Evolutionary conservation across 257 asterid genomes (phyloP).

Genomic region (Solanum stenotomum): DNA sequence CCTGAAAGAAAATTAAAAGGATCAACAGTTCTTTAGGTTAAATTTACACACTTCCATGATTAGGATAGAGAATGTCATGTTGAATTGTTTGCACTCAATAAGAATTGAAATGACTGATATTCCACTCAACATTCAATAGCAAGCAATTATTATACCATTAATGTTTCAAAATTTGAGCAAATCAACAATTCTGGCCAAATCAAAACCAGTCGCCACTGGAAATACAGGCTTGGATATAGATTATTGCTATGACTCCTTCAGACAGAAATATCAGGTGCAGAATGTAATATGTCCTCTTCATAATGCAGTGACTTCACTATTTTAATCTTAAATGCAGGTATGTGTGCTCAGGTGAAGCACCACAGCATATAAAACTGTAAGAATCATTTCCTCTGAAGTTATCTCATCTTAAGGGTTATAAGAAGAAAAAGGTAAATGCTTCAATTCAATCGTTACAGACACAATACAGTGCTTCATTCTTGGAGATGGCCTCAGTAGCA

Average conservation of each 20-base stretch:
- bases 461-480: neutral
- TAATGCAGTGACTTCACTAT: neutral
- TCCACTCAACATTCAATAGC: neutral
- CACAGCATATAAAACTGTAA: neutral
- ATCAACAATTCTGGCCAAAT: neutral
- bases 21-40: neutral
- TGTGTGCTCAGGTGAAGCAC: neutral
- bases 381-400: neutral
- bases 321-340: neutral
- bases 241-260: neutral
- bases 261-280: neutral
- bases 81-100: neutral
- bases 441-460: neutral
- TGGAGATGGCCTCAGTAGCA: neutral
- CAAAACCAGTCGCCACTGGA: neutral
- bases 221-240: neutral
- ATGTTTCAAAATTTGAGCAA: neutral
- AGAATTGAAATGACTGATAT: neutral
- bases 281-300: neutral
- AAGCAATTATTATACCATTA: neutral
- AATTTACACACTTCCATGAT: neutral
- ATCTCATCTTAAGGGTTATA: neutral
- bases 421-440: neutral
- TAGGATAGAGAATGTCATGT: neutral
- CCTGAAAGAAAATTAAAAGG: slow-evolving; percentile 32